These are phyloP conservation scores for Didymella pinodella DNA, from an alignment of 2,329 filamentous ascomycete species.

Conservation along the genomic window DNA sequence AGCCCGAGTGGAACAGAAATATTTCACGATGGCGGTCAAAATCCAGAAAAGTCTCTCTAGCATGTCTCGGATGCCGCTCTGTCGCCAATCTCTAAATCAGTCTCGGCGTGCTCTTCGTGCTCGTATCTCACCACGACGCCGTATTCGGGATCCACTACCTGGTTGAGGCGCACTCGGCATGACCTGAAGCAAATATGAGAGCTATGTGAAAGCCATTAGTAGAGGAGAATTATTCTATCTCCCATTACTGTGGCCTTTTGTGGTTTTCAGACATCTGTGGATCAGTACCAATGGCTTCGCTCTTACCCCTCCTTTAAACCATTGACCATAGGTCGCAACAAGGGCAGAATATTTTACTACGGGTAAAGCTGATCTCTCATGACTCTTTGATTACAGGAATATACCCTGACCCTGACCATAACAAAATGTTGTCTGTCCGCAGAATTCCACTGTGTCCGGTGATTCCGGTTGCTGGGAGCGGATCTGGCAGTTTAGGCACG, in stretches of 20 bases:
- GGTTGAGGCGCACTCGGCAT: neutral
- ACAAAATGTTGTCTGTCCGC: no score
- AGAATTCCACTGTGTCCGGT: no score
- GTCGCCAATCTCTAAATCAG: neutral
- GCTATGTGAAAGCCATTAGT: neutral
- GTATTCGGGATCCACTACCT: neutral
- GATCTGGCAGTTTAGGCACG: no score
- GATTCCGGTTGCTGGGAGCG: no score
- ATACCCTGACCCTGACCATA: no score
- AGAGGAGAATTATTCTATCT: neutral
- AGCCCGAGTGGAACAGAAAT: no score
- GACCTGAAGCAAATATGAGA: neutral
- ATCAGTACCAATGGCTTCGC: neutral
- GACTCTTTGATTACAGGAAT: neutral
- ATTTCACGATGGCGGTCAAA: neutral
- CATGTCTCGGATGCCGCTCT: neutral
- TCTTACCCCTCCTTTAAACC: slow-evolving; percentile 3
- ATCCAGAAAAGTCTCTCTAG: neutral
- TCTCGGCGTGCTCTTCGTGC: neutral
- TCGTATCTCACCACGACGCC: neutral
- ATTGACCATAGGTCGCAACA: neutral
- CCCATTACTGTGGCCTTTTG: neutral
- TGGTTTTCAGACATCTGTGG: neutral
- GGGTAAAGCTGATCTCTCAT: neutral
- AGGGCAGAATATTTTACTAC: neutral